A percentile compares a stretch with the other conserved stretches of the same genome.
Conservation (phyloP, 352 stramenopile genomes). For the Globisporangium sylvaticum region DNA sequence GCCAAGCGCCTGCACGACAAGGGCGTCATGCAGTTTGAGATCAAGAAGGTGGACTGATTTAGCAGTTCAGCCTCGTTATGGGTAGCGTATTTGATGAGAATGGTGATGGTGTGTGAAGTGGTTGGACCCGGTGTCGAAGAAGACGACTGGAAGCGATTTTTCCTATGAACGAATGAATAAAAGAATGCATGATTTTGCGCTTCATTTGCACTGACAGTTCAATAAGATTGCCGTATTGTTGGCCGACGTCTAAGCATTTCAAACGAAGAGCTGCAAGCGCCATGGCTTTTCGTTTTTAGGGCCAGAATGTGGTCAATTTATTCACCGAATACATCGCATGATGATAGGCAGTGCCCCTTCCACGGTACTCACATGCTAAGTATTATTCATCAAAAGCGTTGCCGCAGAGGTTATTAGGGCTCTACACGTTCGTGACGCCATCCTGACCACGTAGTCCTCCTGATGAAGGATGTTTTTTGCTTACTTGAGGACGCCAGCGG, state of each 20-base stretch:
- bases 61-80: not conserved
- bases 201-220: not conserved
- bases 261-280: too few relatives aligned
- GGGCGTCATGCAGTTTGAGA: slow-evolving; percentile 30
- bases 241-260: too few relatives aligned
- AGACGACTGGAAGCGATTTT: not conserved
- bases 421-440: too few relatives aligned
- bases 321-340: too few relatives aligned
- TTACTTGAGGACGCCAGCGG: slow-evolving; percentile 34
- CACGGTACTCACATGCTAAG: too few relatives aligned
- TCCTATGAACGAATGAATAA: not conserved
- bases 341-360: too few relatives aligned
- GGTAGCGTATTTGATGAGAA: not conserved
- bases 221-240: not conserved
- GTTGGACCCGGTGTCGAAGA: not conserved
- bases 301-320: too few relatives aligned
- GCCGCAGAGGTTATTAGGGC: too few relatives aligned
- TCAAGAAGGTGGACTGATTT: slow-evolving; percentile 16
- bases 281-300: too few relatives aligned
- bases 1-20: slow-evolving; percentile 31
- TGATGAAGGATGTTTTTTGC: not conserved
- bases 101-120: not conserved
- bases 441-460: too few relatives aligned
- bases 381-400: too few relatives aligned
- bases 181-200: not conserved